Conservation (phyloP, 306 rosid species). For the Malus orientalis region DNA sequence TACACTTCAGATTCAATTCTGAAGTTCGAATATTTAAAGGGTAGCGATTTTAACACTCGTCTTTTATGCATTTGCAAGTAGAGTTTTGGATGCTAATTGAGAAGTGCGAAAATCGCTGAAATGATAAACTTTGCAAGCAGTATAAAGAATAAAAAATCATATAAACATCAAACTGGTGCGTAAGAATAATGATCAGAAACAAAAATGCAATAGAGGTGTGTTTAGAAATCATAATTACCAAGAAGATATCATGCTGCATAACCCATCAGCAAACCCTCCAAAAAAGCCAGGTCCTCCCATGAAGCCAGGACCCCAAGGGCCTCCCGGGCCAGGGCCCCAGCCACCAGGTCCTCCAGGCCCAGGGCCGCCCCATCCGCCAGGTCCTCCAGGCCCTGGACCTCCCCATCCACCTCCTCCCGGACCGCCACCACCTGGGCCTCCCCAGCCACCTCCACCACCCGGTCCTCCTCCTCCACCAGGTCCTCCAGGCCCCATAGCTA, state of each 20-base stretch:
- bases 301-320: conserved; percentile 17
- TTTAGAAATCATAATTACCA: conserved; percentile 29
- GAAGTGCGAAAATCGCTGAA: neutral
- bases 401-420: conserved; percentile 27
- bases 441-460: conserved; percentile 24
- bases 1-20: neutral
- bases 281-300: conserved; percentile 39
- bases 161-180: neutral
- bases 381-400: conserved; percentile 34
- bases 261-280: conserved; percentile 55
- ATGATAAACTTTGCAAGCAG: neutral
- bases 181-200: neutral
- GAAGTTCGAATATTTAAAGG: neutral
- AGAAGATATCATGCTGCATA: conserved; percentile 49
- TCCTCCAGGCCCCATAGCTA: conserved; percentile 47
- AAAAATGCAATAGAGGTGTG: neutral
- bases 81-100: neutral
- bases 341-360: conserved; percentile 37
- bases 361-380: conserved; percentile 25
- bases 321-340: conserved; percentile 22
- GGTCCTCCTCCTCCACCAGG: conserved; percentile 4
- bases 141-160: neutral
- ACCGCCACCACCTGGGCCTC: neutral
- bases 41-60: neutral
- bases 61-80: neutral